Evolutionary conservation across 768 basidiomycete species (phyloP), one percentile per base, ranked within the genome.

Genomic region (Saitozyma podzolica): DNA sequence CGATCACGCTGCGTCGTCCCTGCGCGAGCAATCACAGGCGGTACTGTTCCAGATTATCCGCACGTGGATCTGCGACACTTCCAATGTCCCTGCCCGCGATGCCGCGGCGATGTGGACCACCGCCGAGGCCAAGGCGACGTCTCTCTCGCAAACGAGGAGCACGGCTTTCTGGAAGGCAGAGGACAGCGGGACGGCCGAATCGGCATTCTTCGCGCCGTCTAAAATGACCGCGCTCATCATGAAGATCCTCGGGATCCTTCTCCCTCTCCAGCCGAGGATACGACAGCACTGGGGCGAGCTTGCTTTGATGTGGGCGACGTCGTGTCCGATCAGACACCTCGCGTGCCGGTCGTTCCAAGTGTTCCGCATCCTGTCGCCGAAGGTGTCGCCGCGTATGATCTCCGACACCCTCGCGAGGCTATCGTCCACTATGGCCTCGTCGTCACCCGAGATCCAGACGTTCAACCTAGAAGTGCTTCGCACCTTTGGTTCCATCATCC

Each of bases 331-430:
- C 64, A 86, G 91, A 52, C 86, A 87, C 45, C 86, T 87, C 17
- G 92, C 94, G 3, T 91, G 90, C 80, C 85, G 92, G 40, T 94
- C 92, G 9, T 82, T 96, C 62, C 93, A 96, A 76, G 83, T 92
- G n/a, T 92, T 91, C 80, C 87, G 91, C 43, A 86, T 89, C 0
- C 82, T 96, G 19, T 85, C 86, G 73, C 89, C 91, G 0, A 82
- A 84, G 37, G 84, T 91, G 47, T 87, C 86, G 56, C 85, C 87
- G 60, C 80, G 83, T 8, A 88, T 90, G 77, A 83, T 96, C 16
- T 89, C 89, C 1, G 84, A 88, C 53, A 83, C 94, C 20, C 83
- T 97, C 4, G 89, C 89, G 40, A 85, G 93, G 37, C 81, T 95
- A 8, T 91, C 91, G 14, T 90, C 88, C 70, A 91, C 90, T 9